These are phyloP conservation scores for Pythium periplocum DNA, from an alignment of 352 stramenopile species.

Conservation along the genomic window DNA sequence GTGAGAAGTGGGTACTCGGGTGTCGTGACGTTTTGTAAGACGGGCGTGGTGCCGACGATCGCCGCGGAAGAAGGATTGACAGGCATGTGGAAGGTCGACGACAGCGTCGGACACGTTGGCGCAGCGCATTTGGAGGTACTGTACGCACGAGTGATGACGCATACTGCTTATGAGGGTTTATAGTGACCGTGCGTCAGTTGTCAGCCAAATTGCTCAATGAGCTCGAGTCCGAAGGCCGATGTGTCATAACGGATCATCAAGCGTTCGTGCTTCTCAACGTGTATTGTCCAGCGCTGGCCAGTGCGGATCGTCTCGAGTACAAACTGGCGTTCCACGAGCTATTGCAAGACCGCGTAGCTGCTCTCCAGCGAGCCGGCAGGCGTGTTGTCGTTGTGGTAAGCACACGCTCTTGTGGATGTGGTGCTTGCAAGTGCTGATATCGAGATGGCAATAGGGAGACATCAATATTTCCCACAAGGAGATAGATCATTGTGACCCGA, in stretches of 20 bases:
- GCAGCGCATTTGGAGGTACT: slow-evolving; percentile 39
- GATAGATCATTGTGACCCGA: slow-evolving; percentile 75
- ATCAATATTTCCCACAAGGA: slow-evolving; percentile 77
- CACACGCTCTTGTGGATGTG: background rate
- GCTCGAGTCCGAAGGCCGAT: slow-evolving; percentile 75
- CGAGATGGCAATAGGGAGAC: slow-evolving; percentile 45
- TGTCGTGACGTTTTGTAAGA: slow-evolving; percentile 67
- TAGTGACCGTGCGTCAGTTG: slow-evolving; percentile 24
- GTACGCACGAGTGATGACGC: background rate
- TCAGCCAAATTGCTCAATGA: slow-evolving; percentile 44
- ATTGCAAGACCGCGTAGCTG: slow-evolving; percentile 55
- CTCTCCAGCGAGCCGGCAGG: slow-evolving; percentile 40
- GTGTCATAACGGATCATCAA: slow-evolving; percentile 83
- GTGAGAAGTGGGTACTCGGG: slow-evolving; percentile 68
- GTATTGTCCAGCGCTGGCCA: slow-evolving; percentile 78
- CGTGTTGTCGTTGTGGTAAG: slow-evolving; percentile 64
- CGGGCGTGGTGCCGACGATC: slow-evolving; percentile 36
- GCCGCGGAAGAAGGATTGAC: slow-evolving; percentile 72
- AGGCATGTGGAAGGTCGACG: slow-evolving; percentile 47
- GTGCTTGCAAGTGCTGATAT: background rate
- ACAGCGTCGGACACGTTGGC: slow-evolving; percentile 51
- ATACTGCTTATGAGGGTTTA: background rate
- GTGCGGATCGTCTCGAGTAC: slow-evolving; percentile 71
- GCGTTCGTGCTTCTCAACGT: slow-evolving; percentile 89
- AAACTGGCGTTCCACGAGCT: slow-evolving; percentile 81